Percentiles rank a stretch among this genome's conserved stretches.
These are phyloP conservation scores for Sanguinoderma infundibulare DNA, from an alignment of 1,284 basidiomycete genomes.

Conservation along the genomic window DNA sequence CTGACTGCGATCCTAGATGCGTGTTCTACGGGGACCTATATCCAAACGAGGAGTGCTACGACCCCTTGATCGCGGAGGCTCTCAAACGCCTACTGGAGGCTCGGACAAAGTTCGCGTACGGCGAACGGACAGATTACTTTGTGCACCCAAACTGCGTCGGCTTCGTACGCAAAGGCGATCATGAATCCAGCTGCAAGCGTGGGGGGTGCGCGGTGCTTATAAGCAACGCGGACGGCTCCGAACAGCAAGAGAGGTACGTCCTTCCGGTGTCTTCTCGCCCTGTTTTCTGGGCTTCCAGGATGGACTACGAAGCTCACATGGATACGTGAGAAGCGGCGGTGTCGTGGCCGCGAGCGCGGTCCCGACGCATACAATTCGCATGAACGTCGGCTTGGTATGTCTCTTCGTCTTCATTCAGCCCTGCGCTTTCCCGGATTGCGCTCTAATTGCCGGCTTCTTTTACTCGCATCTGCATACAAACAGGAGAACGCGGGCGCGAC, in stretches of 20 bases:
- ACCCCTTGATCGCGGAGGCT: conserved; percentile 52
- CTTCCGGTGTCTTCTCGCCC: conserved; percentile 1
- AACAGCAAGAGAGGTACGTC: conserved; percentile 30
- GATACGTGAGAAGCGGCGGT: conserved; percentile 9
- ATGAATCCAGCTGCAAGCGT: conserved; percentile 1
- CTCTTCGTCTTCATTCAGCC: not conserved
- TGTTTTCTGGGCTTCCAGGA: not conserved
- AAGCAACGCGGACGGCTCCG: conserved; percentile 53
- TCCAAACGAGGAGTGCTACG: conserved; percentile 68
- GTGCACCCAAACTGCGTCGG: conserved; percentile 66
- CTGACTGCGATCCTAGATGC: conserved; percentile 53
- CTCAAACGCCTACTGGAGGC: conserved; percentile 58
- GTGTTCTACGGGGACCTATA: conserved; percentile 94
- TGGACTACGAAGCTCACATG: conserved; percentile 5
- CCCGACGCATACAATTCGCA: conserved; percentile 50
- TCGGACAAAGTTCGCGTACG: conserved; percentile 70
- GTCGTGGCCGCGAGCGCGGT: conserved; percentile 2
- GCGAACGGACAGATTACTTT: conserved; percentile 62
- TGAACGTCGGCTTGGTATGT: conserved; percentile 67
- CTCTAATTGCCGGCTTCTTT: not conserved
- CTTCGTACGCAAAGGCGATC: conserved; percentile 69
- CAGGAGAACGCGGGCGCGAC: conserved; percentile 46
- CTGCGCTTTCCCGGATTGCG: not conserved
- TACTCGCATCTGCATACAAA: not conserved
- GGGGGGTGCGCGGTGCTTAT: conserved; percentile 64